Conservation (phyloP, 169 alveolate species). For the Cyclospora cayetanensis region DNA sequence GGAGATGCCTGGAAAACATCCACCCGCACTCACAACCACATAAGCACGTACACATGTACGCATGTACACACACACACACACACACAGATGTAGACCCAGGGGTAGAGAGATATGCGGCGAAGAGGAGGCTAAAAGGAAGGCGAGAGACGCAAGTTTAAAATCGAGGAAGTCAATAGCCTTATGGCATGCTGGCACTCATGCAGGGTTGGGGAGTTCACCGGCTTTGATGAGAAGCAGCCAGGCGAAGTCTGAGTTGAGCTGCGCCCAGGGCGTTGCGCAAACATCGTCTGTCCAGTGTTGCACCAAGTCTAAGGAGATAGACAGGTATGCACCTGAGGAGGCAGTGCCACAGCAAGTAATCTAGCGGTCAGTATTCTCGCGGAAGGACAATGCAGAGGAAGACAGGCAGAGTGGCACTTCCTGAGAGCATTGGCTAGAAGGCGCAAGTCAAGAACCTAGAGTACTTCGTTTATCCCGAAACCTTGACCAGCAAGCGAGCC, state of each 20-base stretch:
- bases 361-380: too few relatives aligned
- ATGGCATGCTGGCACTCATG: not conserved
- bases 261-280: conserved; percentile 12
- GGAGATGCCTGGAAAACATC: not conserved
- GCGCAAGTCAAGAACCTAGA: too few relatives aligned
- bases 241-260: conserved; percentile 18
- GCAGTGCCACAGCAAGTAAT: too few relatives aligned
- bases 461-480: too few relatives aligned
- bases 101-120: too few relatives aligned
- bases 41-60: not conserved
- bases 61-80: not conserved
- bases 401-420: too few relatives aligned
- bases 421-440: too few relatives aligned
- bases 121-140: too few relatives aligned
- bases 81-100: not conserved
- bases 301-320: conserved; percentile 12
- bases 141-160: too few relatives aligned
- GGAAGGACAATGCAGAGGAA: too few relatives aligned
- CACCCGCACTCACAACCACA: not conserved
- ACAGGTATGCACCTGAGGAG: conserved; percentile 13
- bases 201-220: not conserved
- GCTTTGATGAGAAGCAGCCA: conserved; percentile 13
- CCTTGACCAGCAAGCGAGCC: not conserved
- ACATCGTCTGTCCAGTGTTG: conserved; percentile 56
- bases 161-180: too few relatives aligned